These are phyloP conservation scores for Venturia effusa DNA, from an alignment of 2,329 filamentous ascomycete species.

Conservation along the genomic window DNA sequence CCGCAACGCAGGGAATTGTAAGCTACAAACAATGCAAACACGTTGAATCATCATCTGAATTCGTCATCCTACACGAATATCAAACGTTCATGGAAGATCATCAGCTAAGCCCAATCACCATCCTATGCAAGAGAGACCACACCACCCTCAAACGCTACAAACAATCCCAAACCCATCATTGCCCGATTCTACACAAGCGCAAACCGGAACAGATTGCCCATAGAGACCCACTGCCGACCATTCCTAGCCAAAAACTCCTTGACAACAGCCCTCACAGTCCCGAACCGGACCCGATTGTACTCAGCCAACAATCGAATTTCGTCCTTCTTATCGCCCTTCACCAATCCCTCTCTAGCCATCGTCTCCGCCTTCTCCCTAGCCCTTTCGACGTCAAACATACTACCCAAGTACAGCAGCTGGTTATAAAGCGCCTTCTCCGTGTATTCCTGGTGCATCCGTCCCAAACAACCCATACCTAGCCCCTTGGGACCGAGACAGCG, in stretches of 20 bases:
- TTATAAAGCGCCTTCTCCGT: conserved; percentile 88
- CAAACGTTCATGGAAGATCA: no score
- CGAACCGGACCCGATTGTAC: conserved; percentile 72
- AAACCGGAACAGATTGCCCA: conserved; percentile 74
- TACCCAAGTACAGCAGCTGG: conserved; percentile 78
- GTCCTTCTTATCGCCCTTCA: conserved; percentile 47
- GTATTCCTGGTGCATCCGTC: conserved; percentile 81
- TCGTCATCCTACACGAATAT: no score
- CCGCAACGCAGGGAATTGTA: neutral
- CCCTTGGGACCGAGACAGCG: conserved; percentile 82
- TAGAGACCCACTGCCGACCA: conserved; percentile 84
- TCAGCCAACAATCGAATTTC: conserved; percentile 59
- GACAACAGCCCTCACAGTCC: conserved; percentile 63
- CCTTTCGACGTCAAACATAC: conserved; percentile 83
- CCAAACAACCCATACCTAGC: conserved; percentile 71
- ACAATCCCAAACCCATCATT: neutral
- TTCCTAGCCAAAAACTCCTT: conserved; percentile 82
- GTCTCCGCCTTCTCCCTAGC: conserved; percentile 40
- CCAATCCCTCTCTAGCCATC: conserved; percentile 33
- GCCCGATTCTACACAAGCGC: conserved; percentile 18
- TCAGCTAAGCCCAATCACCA: neutral
- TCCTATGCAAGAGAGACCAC: neutral
- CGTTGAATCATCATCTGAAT: no score
- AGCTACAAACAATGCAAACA: no score
- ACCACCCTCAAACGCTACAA: neutral